Evolutionary conservation across 805 yeast genomes (phyloP), one percentile per base, ranked within the genome.

Genomic region (Myxozyma sirexii): DNA sequence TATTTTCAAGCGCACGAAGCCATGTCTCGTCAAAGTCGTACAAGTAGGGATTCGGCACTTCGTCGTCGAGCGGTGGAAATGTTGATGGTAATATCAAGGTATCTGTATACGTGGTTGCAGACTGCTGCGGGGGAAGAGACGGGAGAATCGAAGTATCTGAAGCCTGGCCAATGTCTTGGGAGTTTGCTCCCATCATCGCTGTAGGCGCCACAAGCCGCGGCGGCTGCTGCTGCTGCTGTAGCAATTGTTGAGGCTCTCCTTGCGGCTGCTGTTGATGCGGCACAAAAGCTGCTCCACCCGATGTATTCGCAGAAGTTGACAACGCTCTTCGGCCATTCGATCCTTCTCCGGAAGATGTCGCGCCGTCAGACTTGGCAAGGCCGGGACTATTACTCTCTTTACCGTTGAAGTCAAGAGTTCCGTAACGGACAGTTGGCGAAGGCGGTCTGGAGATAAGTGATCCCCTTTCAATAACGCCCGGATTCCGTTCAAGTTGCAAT

Each of bases 1-100:
- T 62, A 27, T 62, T 62, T 41, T 62, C 66, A 23, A 62, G 52
- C 19, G 66, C 66, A 17, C 64, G 66, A 27, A 62, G 37, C 66
- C 66, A 62, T 4, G 64, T 55, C 37, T 62, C 66, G 44, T 62
- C 66, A 38, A 62, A 62, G 24, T 62, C 66, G 48, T 56, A 62
- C 39, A 60, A 45, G 41, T 62, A 62, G 23, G 66, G 66, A 39
- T 62, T 62, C 23, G 66, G 66, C 21, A 48, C 61, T 38, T 60
- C 60, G 54, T 60, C 66, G 19, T 54, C 65, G 13, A 60, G 49
- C 4, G 63, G 60, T 19, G 65, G 60, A 31, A 62, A 60, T 17
- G 62, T 56, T 24, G 64, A 48, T 21, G 66, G 66, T n/a, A 62
- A 45, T 12, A 54, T 50, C 7, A 62, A 54, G 13, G 58, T 51